These are phyloP conservation scores for Aspergillus intermedius DNA, from an alignment of 2,329 filamentous ascomycete genomes.

Conservation along the genomic window DNA sequence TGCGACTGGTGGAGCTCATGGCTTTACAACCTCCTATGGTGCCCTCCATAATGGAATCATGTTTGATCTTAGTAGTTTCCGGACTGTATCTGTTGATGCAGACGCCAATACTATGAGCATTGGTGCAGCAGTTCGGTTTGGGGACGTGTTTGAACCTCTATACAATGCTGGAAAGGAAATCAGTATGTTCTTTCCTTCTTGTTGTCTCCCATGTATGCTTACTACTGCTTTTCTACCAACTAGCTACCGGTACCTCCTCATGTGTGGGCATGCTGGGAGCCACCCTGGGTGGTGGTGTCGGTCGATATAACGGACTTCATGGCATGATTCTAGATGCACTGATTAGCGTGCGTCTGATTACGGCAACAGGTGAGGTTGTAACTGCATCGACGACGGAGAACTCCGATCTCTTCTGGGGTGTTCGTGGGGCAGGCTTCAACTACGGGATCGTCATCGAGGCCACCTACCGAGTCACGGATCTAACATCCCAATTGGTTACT, in stretches of 20 bases:
- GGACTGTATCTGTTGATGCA: neutral
- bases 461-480: slow-evolving; percentile 25
- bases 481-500: slow-evolving; percentile 8
- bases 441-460: slow-evolving; percentile 35
- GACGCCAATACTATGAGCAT: slow-evolving; percentile 1
- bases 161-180: slow-evolving; percentile 1
- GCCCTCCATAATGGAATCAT: slow-evolving; percentile 1
- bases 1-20: slow-evolving; percentile 1
- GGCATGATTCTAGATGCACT: slow-evolving; percentile 13
- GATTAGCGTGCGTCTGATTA: slow-evolving; percentile 20
- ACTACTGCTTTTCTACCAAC: neutral
- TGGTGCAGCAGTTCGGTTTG: neutral
- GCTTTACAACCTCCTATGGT: neutral
- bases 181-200: neutral
- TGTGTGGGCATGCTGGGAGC: slow-evolving; percentile 8
- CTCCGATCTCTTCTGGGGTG: slow-evolving; percentile 36
- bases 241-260: neutral
- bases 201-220: neutral
- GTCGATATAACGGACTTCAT: slow-evolving; percentile 7
- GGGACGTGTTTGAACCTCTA: slow-evolving; percentile 1
- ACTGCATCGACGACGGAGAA: slow-evolving; percentile 27
- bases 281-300: slow-evolving; percentile 13
- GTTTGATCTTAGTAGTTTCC: slow-evolving; percentile 1
- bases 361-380: slow-evolving; percentile 32
- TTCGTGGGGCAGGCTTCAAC: slow-evolving; percentile 37